Evolutionary conservation across 2,329 filamentous ascomycete genomes (phyloP).

Genomic region (Metarhizium anisopliae): DNA sequence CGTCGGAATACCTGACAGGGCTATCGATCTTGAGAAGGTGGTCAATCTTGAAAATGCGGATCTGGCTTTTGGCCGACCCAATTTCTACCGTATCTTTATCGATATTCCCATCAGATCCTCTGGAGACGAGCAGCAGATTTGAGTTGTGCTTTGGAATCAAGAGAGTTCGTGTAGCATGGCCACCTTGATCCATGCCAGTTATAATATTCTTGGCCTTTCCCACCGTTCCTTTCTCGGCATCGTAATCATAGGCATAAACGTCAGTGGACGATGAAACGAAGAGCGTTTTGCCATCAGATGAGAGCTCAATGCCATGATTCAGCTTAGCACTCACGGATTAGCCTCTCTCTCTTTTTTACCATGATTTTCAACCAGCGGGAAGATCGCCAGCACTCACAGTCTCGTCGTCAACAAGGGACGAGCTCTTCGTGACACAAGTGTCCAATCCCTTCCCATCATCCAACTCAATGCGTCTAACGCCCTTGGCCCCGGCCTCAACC

Average conservation of each 20-base stretch:
- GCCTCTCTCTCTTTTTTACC: not conserved
- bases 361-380: not conserved
- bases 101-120: slow-evolving; percentile 51
- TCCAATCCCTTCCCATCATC: slow-evolving; percentile 18
- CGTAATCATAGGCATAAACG: slow-evolving; percentile 53
- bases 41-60: slow-evolving; percentile 39
- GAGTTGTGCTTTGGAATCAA: slow-evolving; percentile 42
- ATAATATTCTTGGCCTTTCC: slow-evolving; percentile 38
- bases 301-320: slow-evolving; percentile 41
- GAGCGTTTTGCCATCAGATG: slow-evolving; percentile 34
- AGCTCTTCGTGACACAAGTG: slow-evolving; percentile 20
- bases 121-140: slow-evolving; percentile 50
- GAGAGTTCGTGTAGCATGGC: slow-evolving; percentile 55
- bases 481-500: slow-evolving; percentile 18
- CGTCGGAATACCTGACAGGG: slow-evolving; percentile 32
- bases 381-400: slow-evolving; percentile 12
- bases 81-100: slow-evolving; percentile 39
- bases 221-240: slow-evolving; percentile 38
- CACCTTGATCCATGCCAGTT: slow-evolving; percentile 44
- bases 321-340: slow-evolving; percentile 21
- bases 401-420: slow-evolving; percentile 16
- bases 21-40: slow-evolving; percentile 15
- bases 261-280: slow-evolving; percentile 42
- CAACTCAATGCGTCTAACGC: slow-evolving; percentile 24
- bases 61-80: slow-evolving; percentile 46